Base-by-base conservation (phyloP, 768 basidiomycete species). In the Russula sp. region DNA sequence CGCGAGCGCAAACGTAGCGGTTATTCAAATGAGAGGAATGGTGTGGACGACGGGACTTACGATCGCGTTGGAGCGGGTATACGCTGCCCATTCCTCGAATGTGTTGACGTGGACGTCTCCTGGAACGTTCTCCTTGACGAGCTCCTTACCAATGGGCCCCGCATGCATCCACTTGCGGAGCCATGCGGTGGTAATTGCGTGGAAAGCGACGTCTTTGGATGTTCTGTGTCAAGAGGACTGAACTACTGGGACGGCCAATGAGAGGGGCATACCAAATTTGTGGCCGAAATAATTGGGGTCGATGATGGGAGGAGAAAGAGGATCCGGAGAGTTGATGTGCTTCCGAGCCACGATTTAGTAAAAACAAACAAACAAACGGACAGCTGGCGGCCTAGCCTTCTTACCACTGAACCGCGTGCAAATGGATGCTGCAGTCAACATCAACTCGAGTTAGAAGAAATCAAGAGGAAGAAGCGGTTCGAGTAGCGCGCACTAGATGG, bases 251-350 rank as follows among this genome's bases (percentile, higher is more conserved):
- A 3, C 3, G 32, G 43, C 34, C 39, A 32, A 49, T 42, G 7
- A 29, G 22, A 13, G 10, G 2, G 20, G 20, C 64, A 25, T 18
- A 66, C 66, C 67, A 42, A 63, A 68, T 41, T 48, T 38, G 35
- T 50, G 14, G 10, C 59, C 61, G 25, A 73, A 73, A 73, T 79
- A 79, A 55, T 75, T 74, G 5, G 79, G 76, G 65, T 81, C 75
- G 65, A 81, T 78, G 7, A 67, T 51, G 1, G 79, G 78, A 51
- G 69, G 51, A 4, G 66, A 66, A 68, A 73, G 73, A 10, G 75
- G 68, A 60, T 69, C 67, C 3, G 72, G 68, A 7, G 75, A 70
- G 51, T 69, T 73, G 66, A 77, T 71, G 51, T 70, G 67, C 69
- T 69, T 7, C 29, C 20, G 32, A 32, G 10, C 10, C 38, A 22